These are phyloP conservation scores for Aureoboletus auriporus DNA, from an alignment of 768 basidiomycete species.

Conservation along the genomic window DNA sequence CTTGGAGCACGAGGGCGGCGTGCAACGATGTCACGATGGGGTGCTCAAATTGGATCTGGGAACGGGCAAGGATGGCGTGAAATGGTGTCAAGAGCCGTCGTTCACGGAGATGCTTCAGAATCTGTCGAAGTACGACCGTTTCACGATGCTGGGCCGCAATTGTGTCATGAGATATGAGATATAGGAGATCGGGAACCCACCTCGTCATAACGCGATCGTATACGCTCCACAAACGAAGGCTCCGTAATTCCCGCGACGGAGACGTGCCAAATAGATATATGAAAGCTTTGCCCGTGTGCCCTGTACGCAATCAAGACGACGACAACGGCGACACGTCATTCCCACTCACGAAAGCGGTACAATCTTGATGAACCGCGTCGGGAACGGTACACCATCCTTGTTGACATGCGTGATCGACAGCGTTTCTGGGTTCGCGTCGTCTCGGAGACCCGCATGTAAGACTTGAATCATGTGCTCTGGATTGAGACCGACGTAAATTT, in stretches of 20 bases:
- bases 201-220: conserved; percentile 55
- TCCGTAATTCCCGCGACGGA: conserved; percentile 58
- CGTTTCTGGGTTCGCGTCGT: conserved; percentile 60
- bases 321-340: background rate
- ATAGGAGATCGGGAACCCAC: conserved; percentile 35
- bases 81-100: conserved; percentile 67
- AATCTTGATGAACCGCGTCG: conserved; percentile 70
- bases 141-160: conserved; percentile 53
- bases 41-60: conserved; percentile 46
- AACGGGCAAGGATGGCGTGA: conserved; percentile 19
- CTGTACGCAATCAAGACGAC: conserved; percentile 30
- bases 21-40: conserved; percentile 67
- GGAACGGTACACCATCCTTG: conserved; percentile 51
- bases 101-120: conserved; percentile 59
- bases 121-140: conserved; percentile 56
- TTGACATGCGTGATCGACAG: conserved; percentile 58
- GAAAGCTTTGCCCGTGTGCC: conserved; percentile 68
- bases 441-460: conserved; percentile 59
- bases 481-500: conserved; percentile 59
- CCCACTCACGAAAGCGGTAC: conserved; percentile 66
- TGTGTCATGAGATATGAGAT: background rate
- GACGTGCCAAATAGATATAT: conserved; percentile 78
- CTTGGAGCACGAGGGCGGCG: conserved; percentile 59
- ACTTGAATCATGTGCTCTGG: conserved; percentile 68
- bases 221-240: conserved; percentile 50